phyloP scores from a whole-genome alignment of 768 basidiomycete species.

The Amanita rubescens region DNA sequence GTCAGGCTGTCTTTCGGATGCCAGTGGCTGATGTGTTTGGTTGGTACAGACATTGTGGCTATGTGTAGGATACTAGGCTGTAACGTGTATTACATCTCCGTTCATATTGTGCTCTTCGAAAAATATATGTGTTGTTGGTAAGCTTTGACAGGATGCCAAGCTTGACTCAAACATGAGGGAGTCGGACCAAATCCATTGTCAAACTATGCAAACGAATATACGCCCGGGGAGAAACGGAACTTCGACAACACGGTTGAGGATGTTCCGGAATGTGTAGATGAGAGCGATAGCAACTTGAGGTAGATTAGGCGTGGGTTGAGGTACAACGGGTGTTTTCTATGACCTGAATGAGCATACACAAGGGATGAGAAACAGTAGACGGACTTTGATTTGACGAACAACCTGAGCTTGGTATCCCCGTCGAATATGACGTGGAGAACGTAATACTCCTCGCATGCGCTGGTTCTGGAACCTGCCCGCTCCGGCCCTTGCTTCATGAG shows the following conservation, averaged over 20 bases:
- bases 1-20: constrained; percentile 2
- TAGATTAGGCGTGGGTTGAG: constrained; percentile 67
- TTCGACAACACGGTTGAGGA: constrained; percentile 55
- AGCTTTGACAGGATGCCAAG: no score
- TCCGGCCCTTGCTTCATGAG: no score
- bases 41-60: constrained; percentile 9
- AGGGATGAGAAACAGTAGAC: background rate
- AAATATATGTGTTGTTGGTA: no score
- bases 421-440: constrained; percentile 34
- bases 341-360: background rate
- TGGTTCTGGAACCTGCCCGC: no score
- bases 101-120: no score
- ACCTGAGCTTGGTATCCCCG: constrained; percentile 35
- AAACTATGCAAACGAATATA: no score
- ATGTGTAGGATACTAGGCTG: no score
- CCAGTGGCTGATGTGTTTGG: background rate
- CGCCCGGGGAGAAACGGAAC: constrained; percentile 24
- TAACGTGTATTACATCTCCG: no score
- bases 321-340: constrained; percentile 68
- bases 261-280: constrained; percentile 45
- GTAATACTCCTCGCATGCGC: no score
- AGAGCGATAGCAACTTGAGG: constrained; percentile 39
- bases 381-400: constrained; percentile 67
- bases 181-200: no score
- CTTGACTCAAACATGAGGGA: no score